phyloP scores from a whole-genome alignment of 768 basidiomycete genomes.

The Boletus reticuloceps region DNA sequence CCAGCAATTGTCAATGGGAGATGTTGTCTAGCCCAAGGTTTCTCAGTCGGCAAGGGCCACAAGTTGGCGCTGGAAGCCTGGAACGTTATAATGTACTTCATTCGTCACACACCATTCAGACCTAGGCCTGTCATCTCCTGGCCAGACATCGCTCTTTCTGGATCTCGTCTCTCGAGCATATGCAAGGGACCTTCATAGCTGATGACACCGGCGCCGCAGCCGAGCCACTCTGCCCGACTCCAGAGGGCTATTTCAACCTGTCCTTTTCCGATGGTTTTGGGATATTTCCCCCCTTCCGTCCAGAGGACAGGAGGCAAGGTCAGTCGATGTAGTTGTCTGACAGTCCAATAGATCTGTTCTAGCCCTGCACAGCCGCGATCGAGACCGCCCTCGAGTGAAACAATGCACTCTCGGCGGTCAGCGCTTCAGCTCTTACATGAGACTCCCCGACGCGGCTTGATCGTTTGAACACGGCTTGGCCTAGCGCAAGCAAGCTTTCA shows the following conservation, averaged over 20 bases:
- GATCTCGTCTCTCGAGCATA: neutral
- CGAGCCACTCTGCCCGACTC: neutral
- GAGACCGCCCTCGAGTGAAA: neutral
- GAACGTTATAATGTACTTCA: neutral
- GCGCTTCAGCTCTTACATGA: too few species aligned
- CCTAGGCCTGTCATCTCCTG: neutral
- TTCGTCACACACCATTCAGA: neutral
- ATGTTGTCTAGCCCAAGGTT: neutral
- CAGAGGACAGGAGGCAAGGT: slow-evolving; percentile 17
- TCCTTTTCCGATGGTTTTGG: neutral
- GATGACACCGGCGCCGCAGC: neutral
- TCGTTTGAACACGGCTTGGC: too few species aligned
- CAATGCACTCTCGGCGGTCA: neutral
- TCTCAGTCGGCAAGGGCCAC: neutral
- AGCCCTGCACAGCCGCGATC: neutral
- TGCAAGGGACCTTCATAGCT: neutral
- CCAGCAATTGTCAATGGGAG: too few species aligned
- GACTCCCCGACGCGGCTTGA: too few species aligned
- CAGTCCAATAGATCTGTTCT: neutral
- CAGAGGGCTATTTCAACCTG: neutral
- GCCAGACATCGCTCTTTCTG: neutral
- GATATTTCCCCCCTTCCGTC: slow-evolving; percentile 18
- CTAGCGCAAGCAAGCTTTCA: too few species aligned
- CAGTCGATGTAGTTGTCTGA: neutral
- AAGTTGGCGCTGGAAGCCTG: neutral